Percentiles rank a stretch among this genome's conserved stretches.
Conservation (phyloP, 257 asterid species). For the Phtheirospermum japonicum region DNA sequence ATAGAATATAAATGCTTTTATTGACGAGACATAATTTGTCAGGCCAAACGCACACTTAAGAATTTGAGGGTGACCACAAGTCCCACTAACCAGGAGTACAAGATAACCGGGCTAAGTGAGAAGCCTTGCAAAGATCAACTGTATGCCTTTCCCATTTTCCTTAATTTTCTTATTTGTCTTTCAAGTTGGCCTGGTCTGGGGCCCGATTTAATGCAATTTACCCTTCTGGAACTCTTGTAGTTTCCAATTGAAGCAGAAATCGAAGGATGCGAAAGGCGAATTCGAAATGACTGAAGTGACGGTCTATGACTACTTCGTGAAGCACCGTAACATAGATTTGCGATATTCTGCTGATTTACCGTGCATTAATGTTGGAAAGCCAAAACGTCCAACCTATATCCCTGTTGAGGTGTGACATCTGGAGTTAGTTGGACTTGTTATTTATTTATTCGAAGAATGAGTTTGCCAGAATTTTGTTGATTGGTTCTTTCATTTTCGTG, state of each 20-base stretch:
- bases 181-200: background rate
- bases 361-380: slow-evolving; percentile 89
- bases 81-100: slow-evolving; percentile 78
- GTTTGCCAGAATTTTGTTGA: slow-evolving; percentile 2
- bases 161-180: slow-evolving; percentile 14
- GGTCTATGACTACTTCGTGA: slow-evolving; percentile 87
- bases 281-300: slow-evolving; percentile 54
- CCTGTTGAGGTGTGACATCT: slow-evolving; percentile 69
- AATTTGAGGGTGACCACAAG: slow-evolving; percentile 69
- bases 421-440: too few relatives aligned
- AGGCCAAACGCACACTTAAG: slow-evolving; percentile 82
- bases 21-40: slow-evolving; percentile 20
- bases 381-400: slow-evolving; percentile 77
- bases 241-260: slow-evolving; percentile 63
- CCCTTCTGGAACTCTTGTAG: slow-evolving; percentile 34
- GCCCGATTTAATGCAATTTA: background rate
- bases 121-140: slow-evolving; percentile 62
- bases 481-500: slow-evolving; percentile 1
- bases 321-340: slow-evolving; percentile 62
- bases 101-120: slow-evolving; percentile 84
- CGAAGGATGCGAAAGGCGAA: slow-evolving; percentile 59
- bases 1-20: background rate
- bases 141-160: slow-evolving; percentile 37
- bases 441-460: slow-evolving; percentile 11
- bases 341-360: slow-evolving; percentile 89